These are phyloP conservation scores for Cubamyces sp. DNA, from an alignment of 768 basidiomycete species.

Conservation along the genomic window DNA sequence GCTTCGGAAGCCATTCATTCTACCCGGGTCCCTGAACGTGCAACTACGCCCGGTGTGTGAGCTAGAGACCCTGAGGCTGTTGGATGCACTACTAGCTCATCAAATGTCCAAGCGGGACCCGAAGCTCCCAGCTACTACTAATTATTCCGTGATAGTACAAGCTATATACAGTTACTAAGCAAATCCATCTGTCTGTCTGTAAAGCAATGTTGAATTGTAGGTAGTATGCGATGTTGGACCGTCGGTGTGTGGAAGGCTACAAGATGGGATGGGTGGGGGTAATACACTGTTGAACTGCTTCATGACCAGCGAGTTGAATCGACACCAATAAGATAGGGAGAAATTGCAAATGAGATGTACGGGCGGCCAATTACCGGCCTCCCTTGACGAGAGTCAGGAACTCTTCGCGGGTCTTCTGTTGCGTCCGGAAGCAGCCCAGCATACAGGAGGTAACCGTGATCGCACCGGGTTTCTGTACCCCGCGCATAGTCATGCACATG, in stretches of 20 bases:
- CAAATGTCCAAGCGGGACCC: neutral
- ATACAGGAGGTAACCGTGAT: constrained; percentile 96
- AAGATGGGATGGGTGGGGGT: neutral
- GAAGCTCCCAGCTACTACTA: neutral
- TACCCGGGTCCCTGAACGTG: no score
- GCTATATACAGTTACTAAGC: constrained; percentile 14
- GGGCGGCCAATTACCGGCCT: constrained; percentile 23
- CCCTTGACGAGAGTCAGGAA: constrained; percentile 85
- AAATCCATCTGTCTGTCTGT: neutral
- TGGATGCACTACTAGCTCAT: no score
- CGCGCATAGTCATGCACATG: constrained; percentile 99
- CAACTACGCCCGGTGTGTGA: no score
- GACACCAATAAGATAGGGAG: constrained; percentile 26
- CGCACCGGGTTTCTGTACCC: constrained; percentile 97
- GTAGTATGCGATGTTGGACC: constrained; percentile 21
- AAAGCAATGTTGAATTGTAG: constrained; percentile 33
- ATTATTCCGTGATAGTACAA: constrained; percentile 10
- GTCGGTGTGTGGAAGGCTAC: constrained; percentile 15
- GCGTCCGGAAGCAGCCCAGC: constrained; percentile 97
- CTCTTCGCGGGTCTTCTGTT: constrained; percentile 98
- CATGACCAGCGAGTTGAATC: constrained; percentile 53
- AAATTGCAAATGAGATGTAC: neutral
- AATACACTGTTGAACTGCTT: constrained; percentile 33
- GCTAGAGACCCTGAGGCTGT: no score
- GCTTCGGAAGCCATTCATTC: neutral